phyloP scores from a whole-genome alignment of 257 asterid genomes.

The Ligustrum vulgare region DNA sequence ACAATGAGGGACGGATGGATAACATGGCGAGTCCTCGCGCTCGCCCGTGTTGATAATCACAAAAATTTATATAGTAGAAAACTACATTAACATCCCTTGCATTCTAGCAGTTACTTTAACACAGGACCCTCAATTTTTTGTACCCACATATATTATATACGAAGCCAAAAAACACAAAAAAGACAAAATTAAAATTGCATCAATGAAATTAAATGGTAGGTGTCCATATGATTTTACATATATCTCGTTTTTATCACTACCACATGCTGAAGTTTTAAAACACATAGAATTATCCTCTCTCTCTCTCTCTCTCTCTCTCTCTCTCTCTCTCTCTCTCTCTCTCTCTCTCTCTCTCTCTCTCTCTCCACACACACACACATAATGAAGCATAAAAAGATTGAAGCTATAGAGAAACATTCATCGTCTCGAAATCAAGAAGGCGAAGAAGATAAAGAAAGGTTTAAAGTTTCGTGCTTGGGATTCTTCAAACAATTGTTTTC shows the following conservation, averaged over 20 bases:
- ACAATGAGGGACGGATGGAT: no score
- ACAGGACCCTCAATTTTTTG: no score
- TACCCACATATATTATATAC: no score
- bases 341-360: no score
- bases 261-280: neutral
- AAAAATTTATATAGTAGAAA: no score
- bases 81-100: no score
- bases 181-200: neutral
- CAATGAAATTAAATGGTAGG: neutral
- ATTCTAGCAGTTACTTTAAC: no score
- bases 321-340: neutral
- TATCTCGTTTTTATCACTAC: neutral
- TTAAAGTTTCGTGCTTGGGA: slow-evolving; percentile 30
- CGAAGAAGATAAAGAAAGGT: neutral
- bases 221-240: neutral
- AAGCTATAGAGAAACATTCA: neutral
- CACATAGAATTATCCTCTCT: neutral
- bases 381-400: neutral
- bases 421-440: neutral
- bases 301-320: neutral
- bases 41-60: no score
- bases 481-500: slow-evolving; percentile 23
- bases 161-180: neutral
- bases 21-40: no score
- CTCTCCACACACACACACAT: neutral